Base-by-base conservation (phyloP, 2,329 filamentous ascomycete genomes). In the Emmonsiellopsis sp. region DNA sequence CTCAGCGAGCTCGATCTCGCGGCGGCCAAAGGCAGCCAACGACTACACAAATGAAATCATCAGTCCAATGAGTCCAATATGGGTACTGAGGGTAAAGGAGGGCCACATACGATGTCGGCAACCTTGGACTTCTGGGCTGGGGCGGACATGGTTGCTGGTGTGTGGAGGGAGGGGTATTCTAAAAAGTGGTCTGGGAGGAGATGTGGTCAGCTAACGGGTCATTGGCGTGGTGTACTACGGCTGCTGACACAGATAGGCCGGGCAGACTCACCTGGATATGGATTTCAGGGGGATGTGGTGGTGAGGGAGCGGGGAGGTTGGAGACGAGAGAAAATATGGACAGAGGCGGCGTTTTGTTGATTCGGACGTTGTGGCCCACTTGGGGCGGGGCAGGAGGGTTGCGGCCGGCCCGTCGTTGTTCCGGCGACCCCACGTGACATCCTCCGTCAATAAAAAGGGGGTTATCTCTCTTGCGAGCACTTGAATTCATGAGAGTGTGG, bases 1-100 rank as follows among this genome's bases (percentile, higher is more conserved):
- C 76, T 97, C 92, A 68, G 93, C 91, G 71, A 97, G 84, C 78
- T 96, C 91, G 69, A 98, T 96, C 85, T 98, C 93, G 77, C 92
- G 91, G 78, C 93, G 91, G 77, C 93, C 93, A 72, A 98, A 97
- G 76, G 93, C 93, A 71, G 93, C 92, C 72, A 97, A 86, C 73
- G 87, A 88, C 74, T 77, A 56, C 36, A 59, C 39, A 42, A 56
- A 27, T 47, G 21, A 46, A 31, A 48, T 10, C 5, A 21, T 45
- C 11, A 55, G 37, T 14, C 31, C 36, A 46, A 51, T 50, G 11
- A 44, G 47, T 14, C 48, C 52, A 61, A 55, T 37, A 36, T 43
- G 42, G 39, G 40, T 47, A 10, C 45, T 37, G 32, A 32, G 42
- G 49, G 49, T 27, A 33, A 36, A 52, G 14, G 21, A 42, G 45